Evolutionary conservation across 257 asterid genomes (phyloP).

Genomic region (Orobanche coerulescens): DNA sequence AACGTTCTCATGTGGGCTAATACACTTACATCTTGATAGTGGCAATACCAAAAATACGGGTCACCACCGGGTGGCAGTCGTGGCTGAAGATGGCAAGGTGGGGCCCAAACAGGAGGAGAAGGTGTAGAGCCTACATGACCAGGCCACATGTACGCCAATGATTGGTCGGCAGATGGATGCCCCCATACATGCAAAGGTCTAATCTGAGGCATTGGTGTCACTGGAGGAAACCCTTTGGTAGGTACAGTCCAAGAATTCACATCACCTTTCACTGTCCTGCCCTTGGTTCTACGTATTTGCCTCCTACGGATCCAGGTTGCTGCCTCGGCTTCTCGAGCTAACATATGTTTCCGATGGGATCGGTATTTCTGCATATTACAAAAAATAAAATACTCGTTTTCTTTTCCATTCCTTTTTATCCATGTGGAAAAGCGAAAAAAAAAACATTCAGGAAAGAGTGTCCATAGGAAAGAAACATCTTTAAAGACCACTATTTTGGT

Average conservation of each 20-base stretch:
- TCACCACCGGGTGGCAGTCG: conserved; percentile 33
- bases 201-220: conserved; percentile 47
- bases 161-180: conserved; percentile 55
- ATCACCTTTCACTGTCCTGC: conserved; percentile 41
- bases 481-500: neutral
- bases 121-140: conserved; percentile 39
- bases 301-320: conserved; percentile 64
- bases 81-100: conserved; percentile 29
- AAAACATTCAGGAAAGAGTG: neutral
- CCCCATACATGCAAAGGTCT: conserved; percentile 96
- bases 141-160: conserved; percentile 65
- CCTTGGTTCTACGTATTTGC: conserved; percentile 40
- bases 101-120: conserved; percentile 35
- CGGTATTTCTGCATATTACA: conserved; percentile 67
- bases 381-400: conserved; percentile 7
- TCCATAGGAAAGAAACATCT: neutral
- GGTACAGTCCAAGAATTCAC: conserved; percentile 55
- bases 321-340: conserved; percentile 79
- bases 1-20: neutral
- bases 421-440: neutral
- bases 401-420: neutral
- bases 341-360: conserved; percentile 68
- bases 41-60: conserved; percentile 57
- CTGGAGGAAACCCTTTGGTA: conserved; percentile 60
- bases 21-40: conserved; percentile 51